These are phyloP conservation scores for Starmerella apicola DNA, from an alignment of 805 yeast species.

Conservation along the genomic window DNA sequence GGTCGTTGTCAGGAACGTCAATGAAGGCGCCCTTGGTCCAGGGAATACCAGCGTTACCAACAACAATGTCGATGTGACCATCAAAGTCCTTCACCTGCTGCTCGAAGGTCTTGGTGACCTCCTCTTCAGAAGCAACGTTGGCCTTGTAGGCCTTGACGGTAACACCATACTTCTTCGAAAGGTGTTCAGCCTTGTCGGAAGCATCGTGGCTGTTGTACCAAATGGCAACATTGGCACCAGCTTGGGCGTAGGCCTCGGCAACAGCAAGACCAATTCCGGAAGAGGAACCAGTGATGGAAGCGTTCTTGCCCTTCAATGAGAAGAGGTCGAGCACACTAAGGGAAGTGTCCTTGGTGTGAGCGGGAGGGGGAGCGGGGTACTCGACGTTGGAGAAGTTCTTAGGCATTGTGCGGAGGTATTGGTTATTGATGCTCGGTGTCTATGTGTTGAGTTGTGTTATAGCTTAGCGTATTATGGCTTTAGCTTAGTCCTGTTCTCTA, in stretches of 20 bases:
- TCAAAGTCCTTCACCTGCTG: conserved; percentile 52
- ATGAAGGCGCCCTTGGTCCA: conserved; percentile 58
- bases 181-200: conserved; percentile 46
- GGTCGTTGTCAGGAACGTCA: conserved; percentile 37
- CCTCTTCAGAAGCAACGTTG: conserved; percentile 38
- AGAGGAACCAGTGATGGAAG: conserved; percentile 76
- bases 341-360: conserved; percentile 14
- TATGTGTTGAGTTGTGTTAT: too few species aligned
- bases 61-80: conserved; percentile 72
- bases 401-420: too few species aligned
- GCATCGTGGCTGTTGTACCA: conserved; percentile 55
- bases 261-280: conserved; percentile 73
- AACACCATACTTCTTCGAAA: conserved; percentile 48
- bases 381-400: conserved; percentile 19
- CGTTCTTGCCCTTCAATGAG: conserved; percentile 69
- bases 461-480: too few species aligned
- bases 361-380: conserved; percentile 21
- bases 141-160: conserved; percentile 54
- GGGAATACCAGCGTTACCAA: conserved; percentile 82
- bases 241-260: conserved; percentile 74
- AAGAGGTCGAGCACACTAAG: conserved; percentile 50
- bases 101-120: conserved; percentile 38
- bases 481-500: too few species aligned
- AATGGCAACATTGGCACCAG: conserved; percentile 72
- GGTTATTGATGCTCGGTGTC: too few species aligned